Evolutionary conservation across 495 filamentous ascomycete genomes (phyloP), one percentile per base, ranked within the genome.

Genomic region (Staphylotrichum longicolle): DNA sequence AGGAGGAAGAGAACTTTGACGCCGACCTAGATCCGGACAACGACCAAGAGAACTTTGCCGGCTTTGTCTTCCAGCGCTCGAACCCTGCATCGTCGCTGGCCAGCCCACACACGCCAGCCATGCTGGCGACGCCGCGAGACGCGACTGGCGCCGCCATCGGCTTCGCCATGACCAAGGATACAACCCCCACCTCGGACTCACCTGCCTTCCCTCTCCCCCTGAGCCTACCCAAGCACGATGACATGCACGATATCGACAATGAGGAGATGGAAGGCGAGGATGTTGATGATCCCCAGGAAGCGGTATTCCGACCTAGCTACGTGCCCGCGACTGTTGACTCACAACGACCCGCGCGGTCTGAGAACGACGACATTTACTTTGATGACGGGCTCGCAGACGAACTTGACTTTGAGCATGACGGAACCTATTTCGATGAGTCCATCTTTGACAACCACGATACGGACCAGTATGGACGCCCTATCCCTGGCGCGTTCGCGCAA

Each of bases 331-430:
- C 57, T 4, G 10, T 0, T 0, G 7, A 58, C 75, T 40, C 63
- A 74, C 15, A 58, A 15, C 34, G 39, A 10, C 44, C 37, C 14
- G 12, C 10, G 44, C 58, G 9, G 30, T 9, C 33, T 5, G 32
- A 84, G 35, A 83, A 86, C 37, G 90, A 93, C 65, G 90, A 93
- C 60, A 72, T 94, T 46, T 94, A 94, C 67, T 94, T 89, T 62
- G 87, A 93, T 58, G 88, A 91, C 64, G 91, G 90, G 3, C 77
- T 91, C 48, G 74, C 74, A 2, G 75, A 79, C 66, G 85, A 82
- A 58, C 61, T 75, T 3, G 69, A 78, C 50, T 82, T 82, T 52
- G 65, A 68, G 2, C 77, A 74, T 33, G 82, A 84, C 44, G 82
- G 80, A 35, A 75, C 76, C 7, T 73, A 77, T 14, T 91, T 93